Evolutionary conservation across 2,329 filamentous ascomycete genomes (phyloP), one percentile per base, ranked within the genome.

Genomic region (Epichloe scottii): DNA sequence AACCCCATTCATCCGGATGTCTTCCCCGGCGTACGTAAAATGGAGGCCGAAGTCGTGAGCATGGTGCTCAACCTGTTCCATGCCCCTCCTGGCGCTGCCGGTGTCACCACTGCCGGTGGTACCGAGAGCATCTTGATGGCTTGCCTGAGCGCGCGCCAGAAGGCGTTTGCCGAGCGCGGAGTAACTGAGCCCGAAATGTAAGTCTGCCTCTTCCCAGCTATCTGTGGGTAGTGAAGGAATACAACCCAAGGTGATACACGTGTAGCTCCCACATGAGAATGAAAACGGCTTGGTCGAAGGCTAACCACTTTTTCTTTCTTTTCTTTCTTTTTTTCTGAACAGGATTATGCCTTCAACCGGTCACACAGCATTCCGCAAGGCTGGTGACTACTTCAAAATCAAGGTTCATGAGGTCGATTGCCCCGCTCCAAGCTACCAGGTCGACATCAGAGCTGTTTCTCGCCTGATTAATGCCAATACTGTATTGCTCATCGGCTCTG

Each of bases 1-100:
- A 98, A 98, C 67, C 93, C 93, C 3, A 93, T 98, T 59, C 93
- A 98, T 67, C 93, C 93, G 6, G 93, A 98, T 70, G 91, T 98
- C 42, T 98, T 98, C 71, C 93, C 93, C 15, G 93, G 91, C 30
- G 90, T 98, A 49, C 78, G 93, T 61, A 98, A 98, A 79, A 98
- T 98, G 93, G 93, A 98, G 73, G 91, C 93, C 43, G 93, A 98
- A 72, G 75, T 98, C 55, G 93, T 98, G 49, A 86, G 90, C 57
- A 98, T 98, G 91, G 89, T 94, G 33, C 73, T 95, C 54, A 79
- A 80, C 43, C 72, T 98, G 66, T 98, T 96, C 74, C 88, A 95
- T 67, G 89, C 86, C 8, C 93, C 93, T 3, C 73, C 82, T n/a
- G 84, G 82, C 51, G 88, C 84, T 33, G 90, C 87, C 5, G 93